Conservation (phyloP, 2,329 filamentous ascomycete species). For the Pestalotiopsis sp. region DNA sequence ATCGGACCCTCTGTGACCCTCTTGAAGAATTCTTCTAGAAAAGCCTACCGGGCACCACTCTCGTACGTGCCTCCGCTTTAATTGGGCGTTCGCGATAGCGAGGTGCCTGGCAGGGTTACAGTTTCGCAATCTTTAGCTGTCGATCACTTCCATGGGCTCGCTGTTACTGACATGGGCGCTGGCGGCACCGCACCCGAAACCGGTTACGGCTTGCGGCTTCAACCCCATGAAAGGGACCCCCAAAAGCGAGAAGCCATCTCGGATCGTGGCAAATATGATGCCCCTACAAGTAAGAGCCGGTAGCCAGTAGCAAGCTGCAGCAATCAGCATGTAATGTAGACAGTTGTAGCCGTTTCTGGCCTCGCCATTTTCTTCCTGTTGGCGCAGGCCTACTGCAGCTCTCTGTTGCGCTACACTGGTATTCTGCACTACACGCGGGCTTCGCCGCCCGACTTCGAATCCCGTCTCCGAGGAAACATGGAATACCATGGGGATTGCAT, state of each 20-base stretch:
- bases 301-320: not conserved
- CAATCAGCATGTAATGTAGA: not conserved
- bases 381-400: not conserved
- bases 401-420: not conserved
- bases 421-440: not conserved
- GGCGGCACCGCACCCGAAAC: not conserved
- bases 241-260: not conserved
- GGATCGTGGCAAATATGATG: not conserved
- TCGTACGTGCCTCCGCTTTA: not conserved
- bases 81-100: constrained; percentile 1
- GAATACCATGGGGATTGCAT: not conserved
- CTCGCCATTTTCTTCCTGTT: not conserved
- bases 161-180: not conserved
- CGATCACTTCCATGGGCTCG: not conserved
- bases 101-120: constrained; percentile 3
- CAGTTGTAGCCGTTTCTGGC: not conserved
- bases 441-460: constrained; percentile 4
- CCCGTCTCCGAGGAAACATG: not conserved
- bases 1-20: not conserved
- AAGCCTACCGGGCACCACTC: not conserved
- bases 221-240: not conserved
- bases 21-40: constrained; percentile 4
- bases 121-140: constrained; percentile 1
- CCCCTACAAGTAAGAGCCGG: not conserved
- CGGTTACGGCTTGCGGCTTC: not conserved